These are phyloP conservation scores for Wickerhamiella azyma DNA, from an alignment of 805 yeast genomes.

Conservation along the genomic window DNA sequence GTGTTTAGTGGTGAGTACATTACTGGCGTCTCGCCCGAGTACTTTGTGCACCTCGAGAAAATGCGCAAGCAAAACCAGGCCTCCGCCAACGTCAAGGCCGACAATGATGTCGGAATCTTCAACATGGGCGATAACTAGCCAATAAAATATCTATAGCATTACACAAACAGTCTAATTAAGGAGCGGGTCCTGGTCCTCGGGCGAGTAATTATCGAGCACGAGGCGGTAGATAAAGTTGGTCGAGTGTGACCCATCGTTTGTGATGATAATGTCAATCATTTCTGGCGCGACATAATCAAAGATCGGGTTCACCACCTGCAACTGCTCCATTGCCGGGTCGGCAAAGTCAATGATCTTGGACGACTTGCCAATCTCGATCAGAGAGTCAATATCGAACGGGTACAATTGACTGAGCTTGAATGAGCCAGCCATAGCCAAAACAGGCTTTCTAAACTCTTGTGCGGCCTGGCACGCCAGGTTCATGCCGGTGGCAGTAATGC, in stretches of 20 bases:
- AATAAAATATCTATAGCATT: too few relatives aligned
- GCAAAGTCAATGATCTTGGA: constrained; percentile 75
- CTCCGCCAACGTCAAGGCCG: constrained; percentile 61
- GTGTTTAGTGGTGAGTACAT: constrained; percentile 90
- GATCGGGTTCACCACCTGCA: constrained; percentile 75
- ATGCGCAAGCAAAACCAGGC: constrained; percentile 66
- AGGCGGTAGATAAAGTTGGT: constrained; percentile 93
- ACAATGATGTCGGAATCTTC: constrained; percentile 50
- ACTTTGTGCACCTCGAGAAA: constrained; percentile 66
- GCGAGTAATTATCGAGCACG: constrained; percentile 83
- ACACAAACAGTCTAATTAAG: neutral
- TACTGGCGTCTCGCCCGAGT: constrained; percentile 83
- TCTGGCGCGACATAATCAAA: constrained; percentile 91
- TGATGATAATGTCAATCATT: constrained; percentile 81
- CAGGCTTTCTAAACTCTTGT: constrained; percentile 89
- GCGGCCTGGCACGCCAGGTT: constrained; percentile 93
- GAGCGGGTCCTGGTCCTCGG: constrained; percentile 40
- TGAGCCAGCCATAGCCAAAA: constrained; percentile 85
- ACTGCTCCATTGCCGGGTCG: constrained; percentile 54
- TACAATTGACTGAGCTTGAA: constrained; percentile 86
- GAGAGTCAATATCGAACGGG: constrained; percentile 72
- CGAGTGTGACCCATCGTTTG: constrained; percentile 92
- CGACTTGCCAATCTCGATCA: constrained; percentile 84
- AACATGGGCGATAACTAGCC: constrained; percentile 38
- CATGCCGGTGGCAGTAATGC: constrained; percentile 78